Conservation (phyloP, 371 early-diverging fungal genomes). For the Blakeslea trispora region DNA sequence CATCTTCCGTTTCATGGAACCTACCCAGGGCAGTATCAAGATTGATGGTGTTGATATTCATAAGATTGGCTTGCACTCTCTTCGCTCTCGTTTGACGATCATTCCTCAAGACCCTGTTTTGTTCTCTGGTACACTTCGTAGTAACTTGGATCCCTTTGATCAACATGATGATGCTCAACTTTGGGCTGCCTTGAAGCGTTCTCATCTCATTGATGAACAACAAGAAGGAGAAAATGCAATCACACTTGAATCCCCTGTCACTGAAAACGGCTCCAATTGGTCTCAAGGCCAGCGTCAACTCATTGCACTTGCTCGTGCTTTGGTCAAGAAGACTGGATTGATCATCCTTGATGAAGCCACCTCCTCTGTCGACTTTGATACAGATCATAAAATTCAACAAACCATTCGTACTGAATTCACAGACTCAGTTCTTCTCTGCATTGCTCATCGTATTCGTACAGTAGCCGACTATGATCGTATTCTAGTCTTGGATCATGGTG, state of each 20-base stretch:
- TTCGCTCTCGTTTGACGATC: constrained; percentile 66
- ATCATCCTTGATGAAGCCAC: constrained; percentile 91
- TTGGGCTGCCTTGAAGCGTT: constrained; percentile 73
- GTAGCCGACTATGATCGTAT: constrained; percentile 90
- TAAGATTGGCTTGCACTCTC: constrained; percentile 63
- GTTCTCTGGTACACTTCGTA: constrained; percentile 79
- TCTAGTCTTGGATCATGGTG: constrained; percentile 83
- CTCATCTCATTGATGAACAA: constrained; percentile 61
- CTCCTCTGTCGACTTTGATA: constrained; percentile 73
- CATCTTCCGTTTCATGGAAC: constrained; percentile 78
- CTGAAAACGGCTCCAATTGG: constrained; percentile 77
- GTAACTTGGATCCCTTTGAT: constrained; percentile 78
- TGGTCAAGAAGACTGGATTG: constrained; percentile 70
- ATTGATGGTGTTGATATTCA: constrained; percentile 77
- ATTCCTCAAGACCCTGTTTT: constrained; percentile 81
- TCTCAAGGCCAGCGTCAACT: constrained; percentile 90
- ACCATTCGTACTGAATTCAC: constrained; percentile 76
- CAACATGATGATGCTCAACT: constrained; percentile 72
- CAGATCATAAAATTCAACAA: constrained; percentile 76
- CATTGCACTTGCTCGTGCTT: constrained; percentile 83
- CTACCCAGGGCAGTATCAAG: constrained; percentile 57
- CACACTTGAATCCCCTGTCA: constrained; percentile 59
- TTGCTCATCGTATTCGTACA: constrained; percentile 83
- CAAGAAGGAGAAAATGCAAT: constrained; percentile 23
- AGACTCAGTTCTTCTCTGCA: constrained; percentile 66